Evolutionary conservation across 192 early-diverging fungal species (phyloP).

Genomic region (Linnemannia elongata): DNA sequence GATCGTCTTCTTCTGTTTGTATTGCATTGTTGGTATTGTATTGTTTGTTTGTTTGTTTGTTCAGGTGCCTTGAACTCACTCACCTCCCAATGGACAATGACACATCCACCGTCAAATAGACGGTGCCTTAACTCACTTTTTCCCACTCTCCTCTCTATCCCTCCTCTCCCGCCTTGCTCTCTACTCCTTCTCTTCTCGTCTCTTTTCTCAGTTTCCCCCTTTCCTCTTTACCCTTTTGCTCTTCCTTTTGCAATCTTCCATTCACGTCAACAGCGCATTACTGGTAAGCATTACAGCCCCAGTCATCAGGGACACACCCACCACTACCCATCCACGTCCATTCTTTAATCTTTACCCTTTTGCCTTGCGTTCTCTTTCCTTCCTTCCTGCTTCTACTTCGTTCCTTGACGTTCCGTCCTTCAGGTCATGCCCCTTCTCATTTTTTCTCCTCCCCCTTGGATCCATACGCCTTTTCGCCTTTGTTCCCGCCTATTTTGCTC

Average conservation of each 20-base stretch:
- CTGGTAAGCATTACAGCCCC: not conserved
- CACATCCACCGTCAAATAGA: not conserved
- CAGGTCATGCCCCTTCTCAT: not conserved
- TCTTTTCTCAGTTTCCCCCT: too few species aligned
- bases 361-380: too few species aligned
- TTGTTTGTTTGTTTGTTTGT: not conserved
- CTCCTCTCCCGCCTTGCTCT: not conserved
- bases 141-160: not conserved
- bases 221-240: not conserved
- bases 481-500: not conserved
- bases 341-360: not conserved
- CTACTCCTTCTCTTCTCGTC: not conserved
- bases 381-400: not conserved
- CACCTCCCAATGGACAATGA: not conserved
- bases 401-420: not conserved
- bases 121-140: constrained; percentile 10
- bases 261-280: not conserved
- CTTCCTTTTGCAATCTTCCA: not conserved
- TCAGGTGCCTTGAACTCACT: not conserved
- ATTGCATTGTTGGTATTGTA: not conserved
- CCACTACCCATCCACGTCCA: not conserved
- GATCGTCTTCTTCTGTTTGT: too few species aligned
- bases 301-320: not conserved
- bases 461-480: not conserved
- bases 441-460: not conserved